A percentile compares a stretch with the other conserved stretches of the same genome.
Conservation (phyloP, 208 protist species). For the Acanthamoeba divionensis region DNA sequence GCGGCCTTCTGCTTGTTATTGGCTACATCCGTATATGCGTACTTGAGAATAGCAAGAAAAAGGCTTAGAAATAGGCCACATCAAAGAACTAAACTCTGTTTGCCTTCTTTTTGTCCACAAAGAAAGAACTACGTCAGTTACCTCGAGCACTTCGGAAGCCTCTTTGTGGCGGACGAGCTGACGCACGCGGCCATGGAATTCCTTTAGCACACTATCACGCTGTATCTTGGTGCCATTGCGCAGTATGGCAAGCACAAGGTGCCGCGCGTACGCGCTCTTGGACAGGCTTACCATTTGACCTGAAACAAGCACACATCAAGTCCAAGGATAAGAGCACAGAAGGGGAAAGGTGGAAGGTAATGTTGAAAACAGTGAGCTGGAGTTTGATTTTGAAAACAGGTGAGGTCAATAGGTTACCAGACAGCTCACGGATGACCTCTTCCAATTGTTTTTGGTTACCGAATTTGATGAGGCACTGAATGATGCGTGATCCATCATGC, state of each 20-base stretch:
- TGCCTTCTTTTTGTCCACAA: no score
- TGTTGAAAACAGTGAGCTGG: no score
- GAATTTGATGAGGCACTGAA: constrained; percentile 18
- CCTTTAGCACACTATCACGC: constrained; percentile 14
- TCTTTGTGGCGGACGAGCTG: constrained; percentile 18
- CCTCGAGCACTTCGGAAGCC: neutral
- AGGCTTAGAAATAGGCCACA: no score
- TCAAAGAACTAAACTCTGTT: no score
- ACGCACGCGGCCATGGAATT: constrained; percentile 9
- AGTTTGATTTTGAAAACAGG: neutral
- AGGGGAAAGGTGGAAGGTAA: neutral
- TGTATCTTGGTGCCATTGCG: neutral
- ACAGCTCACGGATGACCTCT: neutral
- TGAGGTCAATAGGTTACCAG: neutral
- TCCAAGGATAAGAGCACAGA: neutral
- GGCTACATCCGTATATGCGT: neutral
- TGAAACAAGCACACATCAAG: neutral
- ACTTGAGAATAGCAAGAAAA: no score
- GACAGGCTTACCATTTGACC: neutral
- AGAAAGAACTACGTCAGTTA: no score
- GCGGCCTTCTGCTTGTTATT: neutral
- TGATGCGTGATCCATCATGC: constrained; percentile 27
- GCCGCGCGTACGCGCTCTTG: constrained; percentile 24
- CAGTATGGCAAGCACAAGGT: neutral
- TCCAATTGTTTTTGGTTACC: neutral